Base-by-base conservation (phyloP, 805 yeast species). In the Schwanniomyces polymorphus region DNA sequence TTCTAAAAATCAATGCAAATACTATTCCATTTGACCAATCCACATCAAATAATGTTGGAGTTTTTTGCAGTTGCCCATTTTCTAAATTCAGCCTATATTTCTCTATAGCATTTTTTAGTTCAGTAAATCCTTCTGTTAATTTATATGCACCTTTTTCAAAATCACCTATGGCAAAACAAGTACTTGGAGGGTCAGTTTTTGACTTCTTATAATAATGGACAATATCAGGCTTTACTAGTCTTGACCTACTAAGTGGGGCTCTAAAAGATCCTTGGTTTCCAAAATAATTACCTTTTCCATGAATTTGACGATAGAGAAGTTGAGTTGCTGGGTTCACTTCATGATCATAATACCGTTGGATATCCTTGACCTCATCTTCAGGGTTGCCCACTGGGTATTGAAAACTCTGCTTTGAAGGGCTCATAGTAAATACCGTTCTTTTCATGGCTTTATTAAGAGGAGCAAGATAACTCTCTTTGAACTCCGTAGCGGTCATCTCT, bases 111-210 rank as follows among this genome's bases (percentile, higher is more conserved):
- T 7, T n/a, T 27, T 41, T 41, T 25, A 41, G 16, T 41, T 41
- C 37, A 27, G 4, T 26, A 41, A 41, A 41, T 12, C 43, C 43
- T 27, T 29, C 35, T n/a, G 43, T 5, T 41, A 41, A 17, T n/a
- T 27, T 27, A 27, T 41, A 41, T 11, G 18, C 27, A 16, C 28
- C 27, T 17, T 14, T 27, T 27, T 41, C 27, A 9, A n/a, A 41
- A 27, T 41, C 43, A 11, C 43, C 43, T 29, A 41, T 12, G 35
- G 35, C 43, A 29, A 41, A 41, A 27, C 34, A 41, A 7, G 27
- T 27, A 11, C 27, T 12, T 12, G 43, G 43, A 14, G 16, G 16
- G 4, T 41, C 29, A n/a, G 12, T 7, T 11, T 26, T 7, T 16
- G 43, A 27, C 10, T 41, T 41, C 12, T 10, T 41, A 16, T 27